phyloP scores from a whole-genome alignment of 2,329 filamentous ascomycete genomes.

The Colletotrichum endophyticum region DNA sequence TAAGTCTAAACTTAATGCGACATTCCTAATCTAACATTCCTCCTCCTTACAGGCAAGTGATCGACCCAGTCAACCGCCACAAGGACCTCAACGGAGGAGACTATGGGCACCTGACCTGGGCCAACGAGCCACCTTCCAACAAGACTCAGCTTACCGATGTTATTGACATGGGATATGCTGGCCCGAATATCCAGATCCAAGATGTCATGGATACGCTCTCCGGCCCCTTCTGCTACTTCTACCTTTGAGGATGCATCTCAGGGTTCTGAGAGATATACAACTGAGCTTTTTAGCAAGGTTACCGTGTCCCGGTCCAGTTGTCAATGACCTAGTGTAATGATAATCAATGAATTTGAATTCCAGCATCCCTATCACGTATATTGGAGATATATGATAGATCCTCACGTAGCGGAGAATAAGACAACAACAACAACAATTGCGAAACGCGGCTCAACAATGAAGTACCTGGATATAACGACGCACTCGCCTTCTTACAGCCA shows the following conservation, averaged over 20 bases:
- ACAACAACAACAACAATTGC: too few species aligned
- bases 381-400: accelerated
- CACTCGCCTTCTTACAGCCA: too few species aligned
- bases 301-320: background rate
- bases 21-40: background rate
- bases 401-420: too few species aligned
- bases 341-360: background rate
- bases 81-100: constrained; percentile 27
- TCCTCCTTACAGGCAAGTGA: constrained; percentile 16
- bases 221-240: constrained; percentile 34
- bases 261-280: background rate
- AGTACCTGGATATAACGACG: too few species aligned
- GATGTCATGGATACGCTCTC: constrained; percentile 33
- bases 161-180: constrained; percentile 34
- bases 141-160: constrained; percentile 27
- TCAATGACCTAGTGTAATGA: background rate
- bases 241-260: constrained; percentile 18
- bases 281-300: background rate
- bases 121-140: constrained; percentile 28
- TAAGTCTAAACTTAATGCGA: background rate
- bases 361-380: accelerated
- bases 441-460: too few species aligned
- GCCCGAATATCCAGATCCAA: constrained; percentile 26
- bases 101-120: constrained; percentile 34
- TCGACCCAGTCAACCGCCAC: constrained; percentile 25